Percentiles rank a stretch among this genome's conserved stretches.
Conservation (phyloP, 768 basidiomycete species). For the Trametes cubensis region DNA sequence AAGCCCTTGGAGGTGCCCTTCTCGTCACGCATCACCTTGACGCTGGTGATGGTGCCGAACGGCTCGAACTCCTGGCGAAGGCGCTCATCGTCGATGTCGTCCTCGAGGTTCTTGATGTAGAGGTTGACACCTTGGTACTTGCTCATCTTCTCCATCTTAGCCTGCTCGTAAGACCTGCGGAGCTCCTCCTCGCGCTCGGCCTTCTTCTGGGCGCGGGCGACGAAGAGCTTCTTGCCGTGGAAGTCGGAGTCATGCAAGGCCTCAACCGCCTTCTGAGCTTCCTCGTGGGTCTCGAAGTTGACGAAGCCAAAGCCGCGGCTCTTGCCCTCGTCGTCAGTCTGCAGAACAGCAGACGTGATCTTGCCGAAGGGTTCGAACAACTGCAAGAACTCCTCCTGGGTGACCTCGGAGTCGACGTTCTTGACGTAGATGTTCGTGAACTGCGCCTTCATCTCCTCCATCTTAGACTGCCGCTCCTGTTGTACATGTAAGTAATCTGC, state of each 20-base stretch:
- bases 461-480: conserved; percentile 95
- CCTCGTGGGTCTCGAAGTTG: conserved; percentile 92
- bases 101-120: conserved; percentile 99
- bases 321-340: conserved; percentile 84
- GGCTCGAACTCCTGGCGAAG: conserved; percentile 95
- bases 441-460: conserved; percentile 96
- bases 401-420: conserved; percentile 86
- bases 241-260: conserved; percentile 82
- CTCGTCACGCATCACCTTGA: conserved; percentile 99
- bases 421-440: conserved; percentile 99
- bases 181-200: conserved; percentile 97
- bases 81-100: conserved; percentile 97
- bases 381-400: conserved; percentile 82
- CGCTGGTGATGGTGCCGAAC: conserved; percentile 96
- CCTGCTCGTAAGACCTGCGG: conserved; percentile 89
- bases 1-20: conserved; percentile 93
- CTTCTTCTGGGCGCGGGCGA: conserved; percentile 97
- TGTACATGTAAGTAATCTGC: background rate
- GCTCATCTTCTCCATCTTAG: conserved; percentile 95
- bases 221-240: conserved; percentile 90
- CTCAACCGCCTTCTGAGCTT: conserved; percentile 89
- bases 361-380: conserved; percentile 78
- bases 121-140: conserved; percentile 99
- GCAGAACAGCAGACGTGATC: conserved; percentile 88
- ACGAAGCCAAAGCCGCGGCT: conserved; percentile 99